Conservation (phyloP, 2,329 filamentous ascomycete species). For the Colletotrichum tabaci region DNA sequence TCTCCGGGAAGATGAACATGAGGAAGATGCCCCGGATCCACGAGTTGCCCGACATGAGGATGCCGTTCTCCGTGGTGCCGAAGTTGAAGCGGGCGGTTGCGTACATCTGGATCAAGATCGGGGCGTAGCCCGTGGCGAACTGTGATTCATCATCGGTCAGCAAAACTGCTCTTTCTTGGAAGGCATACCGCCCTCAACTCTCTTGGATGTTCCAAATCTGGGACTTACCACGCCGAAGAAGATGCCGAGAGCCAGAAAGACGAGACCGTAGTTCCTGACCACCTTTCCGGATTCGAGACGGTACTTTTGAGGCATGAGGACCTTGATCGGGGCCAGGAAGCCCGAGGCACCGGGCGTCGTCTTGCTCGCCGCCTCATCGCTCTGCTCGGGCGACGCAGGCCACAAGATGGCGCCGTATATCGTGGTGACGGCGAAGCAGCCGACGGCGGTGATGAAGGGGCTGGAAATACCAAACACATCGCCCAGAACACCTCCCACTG, state of each 20-base stretch:
- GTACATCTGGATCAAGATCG: slow-evolving; percentile 73
- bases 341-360: slow-evolving; percentile 55
- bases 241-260: slow-evolving; percentile 76
- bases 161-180: neutral
- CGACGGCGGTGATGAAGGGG: slow-evolving; percentile 73
- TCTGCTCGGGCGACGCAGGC: slow-evolving; percentile 46
- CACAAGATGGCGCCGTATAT: slow-evolving; percentile 52
- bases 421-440: slow-evolving; percentile 47
- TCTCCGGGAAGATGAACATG: slow-evolving; percentile 67
- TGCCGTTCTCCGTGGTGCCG: slow-evolving; percentile 69
- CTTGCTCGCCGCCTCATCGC: slow-evolving; percentile 44
- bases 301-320: slow-evolving; percentile 72
- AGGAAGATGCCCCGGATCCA: slow-evolving; percentile 69
- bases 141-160: slow-evolving; percentile 13
- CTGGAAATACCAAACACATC: slow-evolving; percentile 74
- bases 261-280: slow-evolving; percentile 71
- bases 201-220: slow-evolving; percentile 7
- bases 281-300: slow-evolving; percentile 64
- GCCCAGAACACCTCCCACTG: slow-evolving; percentile 75
- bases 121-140: slow-evolving; percentile 76
- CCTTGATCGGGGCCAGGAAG: slow-evolving; percentile 75
- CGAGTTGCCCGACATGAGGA: slow-evolving; percentile 70
- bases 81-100: slow-evolving; percentile 70
- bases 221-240: slow-evolving; percentile 73
- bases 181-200: neutral